Base-by-base conservation (phyloP, 75 land plant genomes). In the Ceratopteris richardii region DNA sequence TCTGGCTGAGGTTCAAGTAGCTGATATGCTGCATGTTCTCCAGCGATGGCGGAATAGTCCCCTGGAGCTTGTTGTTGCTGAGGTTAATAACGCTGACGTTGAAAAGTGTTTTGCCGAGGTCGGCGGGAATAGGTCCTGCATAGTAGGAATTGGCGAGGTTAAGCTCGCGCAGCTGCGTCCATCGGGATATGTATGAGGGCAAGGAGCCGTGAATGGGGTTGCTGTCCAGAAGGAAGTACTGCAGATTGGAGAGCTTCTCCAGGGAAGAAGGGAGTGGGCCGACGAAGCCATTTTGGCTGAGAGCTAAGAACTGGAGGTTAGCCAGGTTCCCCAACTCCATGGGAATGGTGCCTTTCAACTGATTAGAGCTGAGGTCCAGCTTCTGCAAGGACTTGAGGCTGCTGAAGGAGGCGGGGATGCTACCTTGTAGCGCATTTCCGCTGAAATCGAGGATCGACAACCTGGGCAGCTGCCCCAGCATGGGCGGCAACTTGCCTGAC, bases 41-140 rank as follows among this genome's bases (percentile, higher is more conserved):
- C 29, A 71, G 50, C 28, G 31, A 2, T 11, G 29, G 22, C 5
- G 87, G 87, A 4, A 84, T 66, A 36, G 51, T 46, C 0, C 87
- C 87, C 1, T 57, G 33, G 1, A 84, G 39, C 10, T 48, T 22
- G 36, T 84, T 84, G 54, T 61, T 57, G 13, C 78, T 75, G 21
- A 84, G 42, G 29, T 66, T 57, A 39, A 76, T 24, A 17, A 23
- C 62, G 26, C 76, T 44, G 13, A 76, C 55, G 29, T 61, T 63
- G 6, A 1, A 7, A 30, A 75, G 51, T 13, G 40, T 29, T 26
- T 42, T 28, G 18, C 3, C 7, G 37, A 64, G 40, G 30, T 28
- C 25, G 21, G 46, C 19, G 11, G 63, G 53, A n/a, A 61, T 29
- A 13, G 13, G 18, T 19, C 63, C 63, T 1, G 46, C 22, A 25